Percentiles rank a stretch among this genome's conserved stretches.
phyloP scores from a whole-genome alignment of 805 yeast species.

The Nakazawaea laoshanensis region DNA sequence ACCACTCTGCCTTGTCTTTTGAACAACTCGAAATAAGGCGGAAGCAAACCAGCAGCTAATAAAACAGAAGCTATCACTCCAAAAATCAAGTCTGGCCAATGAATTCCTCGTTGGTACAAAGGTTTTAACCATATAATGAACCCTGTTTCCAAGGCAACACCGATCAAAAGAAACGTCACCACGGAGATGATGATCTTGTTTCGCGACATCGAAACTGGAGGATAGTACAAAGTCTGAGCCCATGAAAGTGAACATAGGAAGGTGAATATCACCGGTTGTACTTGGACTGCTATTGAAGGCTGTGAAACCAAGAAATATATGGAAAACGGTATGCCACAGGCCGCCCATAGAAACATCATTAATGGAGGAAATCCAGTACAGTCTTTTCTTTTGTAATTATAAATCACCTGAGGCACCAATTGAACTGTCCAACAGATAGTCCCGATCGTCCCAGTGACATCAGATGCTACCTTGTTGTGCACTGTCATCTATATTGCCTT shows the following conservation, averaged over 20 bases:
- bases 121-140: constrained; percentile 43
- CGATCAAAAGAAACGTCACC: constrained; percentile 25
- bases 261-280: constrained; percentile 49
- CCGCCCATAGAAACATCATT: constrained; percentile 82
- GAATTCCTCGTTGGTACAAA: constrained; percentile 28
- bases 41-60: constrained; percentile 42
- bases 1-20: constrained; percentile 45
- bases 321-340: constrained; percentile 46
- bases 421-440: constrained; percentile 93
- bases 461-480: constrained; percentile 40
- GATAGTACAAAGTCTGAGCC: constrained; percentile 43
- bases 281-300: constrained; percentile 39
- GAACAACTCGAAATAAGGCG: constrained; percentile 47
- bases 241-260: constrained; percentile 39
- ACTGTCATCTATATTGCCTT: constrained; percentile 1
- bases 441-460: constrained; percentile 79
- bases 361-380: constrained; percentile 83
- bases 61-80: constrained; percentile 42
- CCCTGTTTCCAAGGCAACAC: constrained; percentile 35
- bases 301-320: constrained; percentile 40
- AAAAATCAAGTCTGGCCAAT: constrained; percentile 38
- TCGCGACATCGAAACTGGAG: constrained; percentile 31
- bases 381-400: constrained; percentile 67
- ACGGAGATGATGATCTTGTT: constrained; percentile 22
- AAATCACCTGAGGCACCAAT: constrained; percentile 72